Conservation (phyloP, 192 early-diverging fungal species). For the Gonapodya prolifera region DNA sequence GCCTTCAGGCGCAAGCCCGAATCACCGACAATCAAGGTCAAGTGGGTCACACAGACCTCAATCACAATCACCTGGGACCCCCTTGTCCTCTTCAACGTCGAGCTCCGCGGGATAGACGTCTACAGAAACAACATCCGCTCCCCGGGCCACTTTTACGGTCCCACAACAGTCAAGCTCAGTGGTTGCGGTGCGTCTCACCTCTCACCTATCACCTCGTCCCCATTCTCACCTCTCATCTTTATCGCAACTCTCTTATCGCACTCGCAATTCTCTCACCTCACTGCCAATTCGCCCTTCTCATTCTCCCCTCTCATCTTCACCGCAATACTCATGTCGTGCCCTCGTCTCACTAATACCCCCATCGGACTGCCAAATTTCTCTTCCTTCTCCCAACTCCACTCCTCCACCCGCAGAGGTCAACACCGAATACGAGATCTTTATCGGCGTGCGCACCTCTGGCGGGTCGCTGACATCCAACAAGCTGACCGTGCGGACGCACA, state of each 20-base stretch:
- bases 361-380: neutral
- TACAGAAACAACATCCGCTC: slow-evolving; percentile 69
- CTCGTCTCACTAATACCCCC: no score
- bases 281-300: no score
- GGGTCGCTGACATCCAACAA: slow-evolving; percentile 69
- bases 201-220: neutral
- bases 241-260: no score
- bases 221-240: no score
- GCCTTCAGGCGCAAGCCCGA: slow-evolving; percentile 68
- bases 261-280: no score
- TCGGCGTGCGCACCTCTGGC: slow-evolving; percentile 86
- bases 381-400: neutral
- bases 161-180: slow-evolving; percentile 6
- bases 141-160: slow-evolving; percentile 2
- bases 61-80: slow-evolving; percentile 85
- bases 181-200: slow-evolving; percentile 5
- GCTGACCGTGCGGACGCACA: slow-evolving; percentile 68
- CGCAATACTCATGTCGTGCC: no score
- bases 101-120: slow-evolving; percentile 75
- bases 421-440: slow-evolving; percentile 77
- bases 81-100: slow-evolving; percentile 65
- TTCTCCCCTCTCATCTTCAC: no score
- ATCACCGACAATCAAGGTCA: slow-evolving; percentile 61
- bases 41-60: slow-evolving; percentile 70
- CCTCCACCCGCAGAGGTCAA: slow-evolving; percentile 43